phyloP scores from a whole-genome alignment of 257 asterid species.

The Nicotiana noctiflora region DNA sequence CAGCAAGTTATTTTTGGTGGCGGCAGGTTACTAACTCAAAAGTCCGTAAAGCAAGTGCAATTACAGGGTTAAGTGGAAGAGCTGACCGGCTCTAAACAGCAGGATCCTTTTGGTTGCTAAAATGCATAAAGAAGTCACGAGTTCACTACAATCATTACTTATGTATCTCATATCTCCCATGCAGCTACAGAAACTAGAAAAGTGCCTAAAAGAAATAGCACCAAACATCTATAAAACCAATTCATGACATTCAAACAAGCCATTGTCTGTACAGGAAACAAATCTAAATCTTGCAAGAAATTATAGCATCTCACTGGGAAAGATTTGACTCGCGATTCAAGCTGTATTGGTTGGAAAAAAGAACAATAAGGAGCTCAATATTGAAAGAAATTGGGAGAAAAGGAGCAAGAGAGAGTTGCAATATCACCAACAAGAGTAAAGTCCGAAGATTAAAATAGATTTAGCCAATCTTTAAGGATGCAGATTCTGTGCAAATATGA shows the following conservation, averaged over 20 bases:
- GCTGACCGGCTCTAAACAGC: background rate
- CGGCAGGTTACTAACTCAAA: background rate
- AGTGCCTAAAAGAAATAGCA: background rate
- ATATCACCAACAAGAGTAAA: background rate
- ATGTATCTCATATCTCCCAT: background rate
- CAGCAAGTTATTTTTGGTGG: background rate
- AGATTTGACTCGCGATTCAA: background rate
- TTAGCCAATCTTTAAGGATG: background rate
- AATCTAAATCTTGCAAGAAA: background rate
- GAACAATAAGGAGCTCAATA: background rate
- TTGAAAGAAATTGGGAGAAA: background rate
- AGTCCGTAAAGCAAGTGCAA: background rate
- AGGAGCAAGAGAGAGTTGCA: background rate
- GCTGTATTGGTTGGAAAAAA: background rate
- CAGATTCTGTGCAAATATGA: background rate
- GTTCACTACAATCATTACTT: background rate
- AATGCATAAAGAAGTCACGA: background rate
- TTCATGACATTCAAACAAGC: background rate
- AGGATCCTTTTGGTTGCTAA: background rate
- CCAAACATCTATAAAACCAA: background rate
- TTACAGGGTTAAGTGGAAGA: background rate
- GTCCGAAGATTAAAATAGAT: background rate
- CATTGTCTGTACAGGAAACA: background rate
- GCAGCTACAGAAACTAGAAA: background rate
- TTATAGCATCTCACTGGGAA: background rate